Conservation (phyloP, 257 asterid species). For the Solanum neorickii region DNA sequence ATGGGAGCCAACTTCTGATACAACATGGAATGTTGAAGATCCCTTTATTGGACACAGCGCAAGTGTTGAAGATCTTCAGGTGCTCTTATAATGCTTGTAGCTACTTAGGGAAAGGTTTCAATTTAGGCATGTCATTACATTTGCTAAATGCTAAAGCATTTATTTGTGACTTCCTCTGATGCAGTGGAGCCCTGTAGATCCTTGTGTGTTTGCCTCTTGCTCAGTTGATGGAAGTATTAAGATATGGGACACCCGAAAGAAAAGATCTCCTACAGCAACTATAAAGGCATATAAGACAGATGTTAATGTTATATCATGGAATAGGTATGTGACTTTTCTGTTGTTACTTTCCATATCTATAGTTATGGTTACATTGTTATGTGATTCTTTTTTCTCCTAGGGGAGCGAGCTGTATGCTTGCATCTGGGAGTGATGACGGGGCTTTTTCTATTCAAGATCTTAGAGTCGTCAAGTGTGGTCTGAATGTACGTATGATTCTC, state of each 20-base stretch:
- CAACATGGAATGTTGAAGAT: constrained; percentile 63
- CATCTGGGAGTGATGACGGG: constrained; percentile 95
- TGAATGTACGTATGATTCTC: constrained; percentile 14
- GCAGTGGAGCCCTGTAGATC: constrained; percentile 97
- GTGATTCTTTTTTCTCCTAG: not conserved
- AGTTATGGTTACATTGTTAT: not conserved
- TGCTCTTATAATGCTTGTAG: not conserved
- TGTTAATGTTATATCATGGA: constrained; percentile 95
- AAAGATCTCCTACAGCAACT: constrained; percentile 64
- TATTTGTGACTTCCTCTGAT: constrained; percentile 1
- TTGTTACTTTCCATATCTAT: not conserved
- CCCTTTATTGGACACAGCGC: constrained; percentile 36
- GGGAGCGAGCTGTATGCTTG: constrained; percentile 52
- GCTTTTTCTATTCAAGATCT: constrained; percentile 80
- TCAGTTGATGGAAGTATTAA: constrained; percentile 81
- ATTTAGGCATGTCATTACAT: not conserved
- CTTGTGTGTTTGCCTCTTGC: constrained; percentile 72
- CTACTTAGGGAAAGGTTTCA: no score
- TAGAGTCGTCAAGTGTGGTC: constrained; percentile 43
- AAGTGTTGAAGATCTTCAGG: constrained; percentile 89
- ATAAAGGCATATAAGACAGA: constrained; percentile 81
- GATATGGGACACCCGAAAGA: constrained; percentile 81
- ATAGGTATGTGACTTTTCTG: constrained; percentile 40
- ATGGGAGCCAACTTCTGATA: constrained; percentile 84
- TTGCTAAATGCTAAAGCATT: not conserved